Percentiles rank a stretch among this genome's conserved stretches.
phyloP scores from a whole-genome alignment of 1,284 basidiomycete species.

The Irpex sp. region DNA sequence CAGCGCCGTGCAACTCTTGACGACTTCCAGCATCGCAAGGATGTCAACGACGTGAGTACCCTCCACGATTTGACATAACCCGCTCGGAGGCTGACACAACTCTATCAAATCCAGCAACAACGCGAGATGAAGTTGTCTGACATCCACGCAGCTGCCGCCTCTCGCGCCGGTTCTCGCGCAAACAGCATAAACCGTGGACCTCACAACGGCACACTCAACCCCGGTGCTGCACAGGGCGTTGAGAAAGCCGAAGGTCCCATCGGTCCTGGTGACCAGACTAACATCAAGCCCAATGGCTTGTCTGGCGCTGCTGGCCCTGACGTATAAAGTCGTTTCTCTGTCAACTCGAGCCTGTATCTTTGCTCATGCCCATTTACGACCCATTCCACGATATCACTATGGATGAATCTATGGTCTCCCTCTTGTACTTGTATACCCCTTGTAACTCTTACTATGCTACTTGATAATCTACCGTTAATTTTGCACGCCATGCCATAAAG shows the following conservation, averaged over 20 bases:
- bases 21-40: conserved; percentile 26
- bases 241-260: conserved; percentile 4
- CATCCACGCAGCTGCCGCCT: conserved; percentile 23
- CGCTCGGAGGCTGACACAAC: background rate
- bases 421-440: background rate
- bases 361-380: background rate
- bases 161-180: conserved; percentile 11
- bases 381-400: background rate
- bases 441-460: no score
- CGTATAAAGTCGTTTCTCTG: background rate
- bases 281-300: background rate
- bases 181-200: conserved; percentile 12
- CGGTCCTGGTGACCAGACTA: background rate
- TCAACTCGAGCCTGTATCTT: background rate
- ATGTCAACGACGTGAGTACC: conserved; percentile 25
- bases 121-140: conserved; percentile 27
- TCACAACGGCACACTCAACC: conserved; percentile 4
- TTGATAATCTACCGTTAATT: no score
- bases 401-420: background rate
- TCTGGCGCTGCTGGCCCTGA: background rate
- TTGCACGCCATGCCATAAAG: no score
- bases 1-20: conserved; percentile 23
- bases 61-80: background rate
- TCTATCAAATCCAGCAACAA: conserved; percentile 15
- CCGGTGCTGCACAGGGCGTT: conserved; percentile 7